Evolutionary conservation across 129 eudicot species (phyloP).

Genomic region (Chrysanthemum lavandulifolium): DNA sequence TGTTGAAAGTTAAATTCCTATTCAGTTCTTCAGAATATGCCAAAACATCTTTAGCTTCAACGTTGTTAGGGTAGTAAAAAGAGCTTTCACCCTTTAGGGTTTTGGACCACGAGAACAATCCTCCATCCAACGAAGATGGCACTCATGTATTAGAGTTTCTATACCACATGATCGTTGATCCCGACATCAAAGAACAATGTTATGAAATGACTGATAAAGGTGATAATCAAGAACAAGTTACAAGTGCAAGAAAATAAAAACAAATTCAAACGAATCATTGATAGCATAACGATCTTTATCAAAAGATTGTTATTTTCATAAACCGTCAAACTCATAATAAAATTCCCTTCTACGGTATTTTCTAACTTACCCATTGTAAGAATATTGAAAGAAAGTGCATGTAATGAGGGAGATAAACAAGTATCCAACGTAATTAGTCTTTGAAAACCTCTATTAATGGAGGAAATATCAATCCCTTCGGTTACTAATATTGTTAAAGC

Average conservation of each 20-base stretch:
- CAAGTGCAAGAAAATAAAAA: slow-evolving; percentile 16
- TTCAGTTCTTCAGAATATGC: slow-evolving; percentile 28
- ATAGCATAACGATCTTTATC: slow-evolving; percentile 19
- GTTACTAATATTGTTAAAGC: slow-evolving; percentile 49
- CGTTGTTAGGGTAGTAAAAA: slow-evolving; percentile 40
- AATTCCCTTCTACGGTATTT: slow-evolving; percentile 34
- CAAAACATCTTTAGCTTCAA: slow-evolving; percentile 26
- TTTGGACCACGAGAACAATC: slow-evolving; percentile 14
- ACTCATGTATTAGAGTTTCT: slow-evolving; percentile 54
- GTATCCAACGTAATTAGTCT: slow-evolving; percentile 3
- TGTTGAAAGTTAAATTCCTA: slow-evolving; percentile 29
- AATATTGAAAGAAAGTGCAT: slow-evolving; percentile 37
- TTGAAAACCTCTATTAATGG: slow-evolving; percentile 43
- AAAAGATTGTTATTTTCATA: slow-evolving; percentile 24
- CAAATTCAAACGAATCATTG: slow-evolving; percentile 7
- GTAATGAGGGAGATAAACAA: slow-evolving; percentile 18
- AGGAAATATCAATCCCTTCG: slow-evolving; percentile 72
- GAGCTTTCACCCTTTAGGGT: slow-evolving; percentile 52
- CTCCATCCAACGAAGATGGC: slow-evolving; percentile 6
- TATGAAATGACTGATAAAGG: slow-evolving; percentile 26
- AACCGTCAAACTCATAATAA: slow-evolving; percentile 31
- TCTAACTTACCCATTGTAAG: slow-evolving; percentile 40
- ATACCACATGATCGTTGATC: slow-evolving; percentile 42
- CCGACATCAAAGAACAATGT: slow-evolving; percentile 22
- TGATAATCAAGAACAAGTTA: background rate